These are phyloP conservation scores for Agrostemma githago DNA, from an alignment of 148 eudicot species.

Conservation along the genomic window DNA sequence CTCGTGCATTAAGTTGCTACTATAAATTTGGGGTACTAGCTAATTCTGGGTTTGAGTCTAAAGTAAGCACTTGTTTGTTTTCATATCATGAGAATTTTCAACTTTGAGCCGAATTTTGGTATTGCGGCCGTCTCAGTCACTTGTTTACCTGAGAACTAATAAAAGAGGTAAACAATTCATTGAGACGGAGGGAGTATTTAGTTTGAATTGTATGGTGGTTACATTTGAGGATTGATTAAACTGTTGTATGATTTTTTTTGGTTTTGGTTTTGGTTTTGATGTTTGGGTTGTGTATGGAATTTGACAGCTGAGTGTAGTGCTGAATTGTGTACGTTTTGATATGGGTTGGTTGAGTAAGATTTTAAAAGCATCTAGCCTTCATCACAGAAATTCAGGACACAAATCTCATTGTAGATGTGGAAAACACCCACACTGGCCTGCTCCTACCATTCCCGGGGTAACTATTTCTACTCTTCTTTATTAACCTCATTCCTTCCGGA, in stretches of 20 bases:
- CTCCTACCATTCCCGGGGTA: constrained; percentile 54
- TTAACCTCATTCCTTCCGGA: not conserved
- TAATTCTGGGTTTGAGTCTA: not conserved
- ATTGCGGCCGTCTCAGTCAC: too few species aligned
- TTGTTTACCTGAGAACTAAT: too few species aligned
- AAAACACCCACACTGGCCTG: constrained; percentile 58
- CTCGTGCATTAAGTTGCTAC: not conserved
- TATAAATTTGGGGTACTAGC: not conserved
- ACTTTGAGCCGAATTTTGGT: too few species aligned
- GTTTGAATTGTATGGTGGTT: not conserved
- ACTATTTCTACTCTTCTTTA: constrained; percentile 8
- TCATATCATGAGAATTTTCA: not conserved
- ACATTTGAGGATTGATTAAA: not conserved
- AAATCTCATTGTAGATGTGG: constrained; percentile 59
- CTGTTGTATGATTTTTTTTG: not conserved
- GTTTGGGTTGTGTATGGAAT: constrained; percentile 21
- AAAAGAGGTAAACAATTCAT: too few species aligned
- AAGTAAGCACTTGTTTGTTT: too few species aligned
- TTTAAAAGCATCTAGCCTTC: constrained; percentile 58
- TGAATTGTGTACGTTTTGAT: constrained; percentile 13
- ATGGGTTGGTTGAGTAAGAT: constrained; percentile 95
- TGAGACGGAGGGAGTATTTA: too few species aligned
- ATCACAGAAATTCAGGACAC: constrained; percentile 51
- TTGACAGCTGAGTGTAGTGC: constrained; percentile 16
- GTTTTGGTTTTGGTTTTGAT: not conserved